Evolutionary conservation across 169 alveolate species (phyloP), one percentile per base, ranked within the genome.

Genomic region (Cryptosporidium viatorum): DNA sequence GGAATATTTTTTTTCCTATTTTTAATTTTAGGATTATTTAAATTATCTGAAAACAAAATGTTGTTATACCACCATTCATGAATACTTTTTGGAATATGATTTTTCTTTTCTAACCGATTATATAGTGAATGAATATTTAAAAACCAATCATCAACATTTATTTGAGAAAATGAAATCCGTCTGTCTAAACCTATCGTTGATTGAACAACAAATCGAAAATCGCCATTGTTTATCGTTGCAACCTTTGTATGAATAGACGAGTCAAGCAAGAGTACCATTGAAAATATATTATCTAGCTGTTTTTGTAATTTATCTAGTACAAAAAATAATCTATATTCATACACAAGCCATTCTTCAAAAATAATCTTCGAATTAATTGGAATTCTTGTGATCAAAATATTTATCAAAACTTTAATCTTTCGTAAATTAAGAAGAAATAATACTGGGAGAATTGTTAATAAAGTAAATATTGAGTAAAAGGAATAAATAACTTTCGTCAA

Each of bases 1-100:
- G 35, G 23, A 69, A 8, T n/a, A 4, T 35, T 26, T 37, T 50
- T 73, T 7, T 55, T 58, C 31, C 41, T 4, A 41, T 12, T 58
- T 59, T 58, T 52, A n/a, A 73, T 43, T 52, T 33, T 52, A 7
- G 86, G 86, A 16, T 55, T 73, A 31, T 73, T 73, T 33, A 73
- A 39, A 43, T 45, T 65, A 35, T 67, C 74, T 12, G 89, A 62
- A 12, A 80, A 67, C n/a, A 80, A 29, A 80, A 80, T 39, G 59
- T 80, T 80, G 48, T 45, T 31, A 41, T 67, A 48, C 89, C 89
- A 80, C 89, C 89, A 80, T 29, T 62, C 48, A 80, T 65, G 62
- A 5, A 80, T 41, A 18, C 75, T 67, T 62, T 73, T 80, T 43
- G 80, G 80, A n/a, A 80, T 62, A 18, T 43, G 33, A 26, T 39